These are phyloP conservation scores for Kalanchoe fedtschenkoi DNA, from an alignment of 164 flowering plant species.

Conservation along the genomic window DNA sequence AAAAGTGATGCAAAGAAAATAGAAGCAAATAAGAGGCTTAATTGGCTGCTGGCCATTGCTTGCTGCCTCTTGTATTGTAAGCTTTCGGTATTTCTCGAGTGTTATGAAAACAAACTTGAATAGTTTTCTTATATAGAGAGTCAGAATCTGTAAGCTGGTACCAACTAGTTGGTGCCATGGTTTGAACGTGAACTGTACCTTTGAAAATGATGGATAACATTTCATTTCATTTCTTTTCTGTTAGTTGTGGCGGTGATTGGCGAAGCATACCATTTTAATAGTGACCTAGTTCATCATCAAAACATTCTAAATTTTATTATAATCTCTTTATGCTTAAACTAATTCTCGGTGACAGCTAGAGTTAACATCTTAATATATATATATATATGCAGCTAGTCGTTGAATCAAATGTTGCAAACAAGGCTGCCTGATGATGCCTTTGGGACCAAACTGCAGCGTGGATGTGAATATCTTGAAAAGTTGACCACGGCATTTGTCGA, in stretches of 20 bases:
- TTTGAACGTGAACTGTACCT: neutral
- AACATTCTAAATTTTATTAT: neutral
- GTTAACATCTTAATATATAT: neutral
- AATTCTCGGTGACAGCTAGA: neutral
- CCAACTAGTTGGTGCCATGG: neutral
- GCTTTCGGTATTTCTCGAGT: neutral
- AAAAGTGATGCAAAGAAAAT: neutral
- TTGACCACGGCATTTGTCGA: neutral
- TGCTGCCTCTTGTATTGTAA: neutral
- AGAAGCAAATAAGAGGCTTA: neutral
- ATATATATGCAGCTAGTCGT: neutral
- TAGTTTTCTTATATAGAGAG: neutral
- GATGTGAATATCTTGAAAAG: neutral
- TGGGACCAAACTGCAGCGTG: neutral
- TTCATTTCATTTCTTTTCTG: neutral
- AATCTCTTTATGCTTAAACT: no score
- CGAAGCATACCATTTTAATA: neutral
- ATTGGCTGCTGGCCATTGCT: neutral
- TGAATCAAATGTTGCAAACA: neutral
- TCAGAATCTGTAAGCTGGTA: neutral
- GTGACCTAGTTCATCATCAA: neutral
- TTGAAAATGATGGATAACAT: neutral
- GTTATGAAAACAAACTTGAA: neutral
- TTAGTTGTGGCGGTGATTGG: neutral
- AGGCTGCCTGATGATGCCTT: neutral